Evolutionary conservation across 2,329 filamentous ascomycete genomes (phyloP).

Genomic region (Colletotrichum acutatum): DNA sequence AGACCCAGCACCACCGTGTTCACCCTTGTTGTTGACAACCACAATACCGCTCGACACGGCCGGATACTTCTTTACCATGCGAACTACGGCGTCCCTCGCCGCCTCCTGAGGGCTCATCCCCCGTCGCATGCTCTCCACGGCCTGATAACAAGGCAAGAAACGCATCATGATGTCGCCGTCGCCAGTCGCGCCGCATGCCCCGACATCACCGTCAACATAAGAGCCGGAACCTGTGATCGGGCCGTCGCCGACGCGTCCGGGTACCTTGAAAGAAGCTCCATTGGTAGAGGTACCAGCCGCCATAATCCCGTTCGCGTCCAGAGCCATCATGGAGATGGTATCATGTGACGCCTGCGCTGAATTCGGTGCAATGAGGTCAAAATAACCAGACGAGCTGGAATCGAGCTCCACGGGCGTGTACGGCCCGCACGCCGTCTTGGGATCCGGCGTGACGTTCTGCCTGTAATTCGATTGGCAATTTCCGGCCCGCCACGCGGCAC

Average conservation of each 20-base stretch:
- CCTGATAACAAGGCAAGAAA: constrained; percentile 68
- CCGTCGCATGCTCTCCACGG: constrained; percentile 61
- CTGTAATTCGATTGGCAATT: constrained; percentile 64
- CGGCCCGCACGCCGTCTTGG: constrained; percentile 56
- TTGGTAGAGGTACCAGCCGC: constrained; percentile 68
- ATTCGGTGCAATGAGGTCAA: constrained; percentile 32
- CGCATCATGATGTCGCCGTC: constrained; percentile 69
- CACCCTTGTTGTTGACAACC: constrained; percentile 59
- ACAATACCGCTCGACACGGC: constrained; percentile 60
- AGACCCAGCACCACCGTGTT: constrained; percentile 62
- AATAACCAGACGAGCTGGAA: constrained; percentile 35
- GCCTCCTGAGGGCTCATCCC: constrained; percentile 60
- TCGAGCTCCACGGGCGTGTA: constrained; percentile 50
- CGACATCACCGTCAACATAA: constrained; percentile 64
- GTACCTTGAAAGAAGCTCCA: constrained; percentile 64
- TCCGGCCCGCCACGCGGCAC: constrained; percentile 53
- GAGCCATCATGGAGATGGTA: constrained; percentile 63
- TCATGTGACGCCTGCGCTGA: constrained; percentile 55
- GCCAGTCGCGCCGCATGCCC: constrained; percentile 66
- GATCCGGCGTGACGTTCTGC: constrained; percentile 56
- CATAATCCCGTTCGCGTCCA: constrained; percentile 57
- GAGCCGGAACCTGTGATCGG: constrained; percentile 65
- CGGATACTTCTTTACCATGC: constrained; percentile 62
- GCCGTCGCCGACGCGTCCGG: constrained; percentile 65
- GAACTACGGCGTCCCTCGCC: constrained; percentile 60